These are phyloP conservation scores for Tremella fuciformis DNA, from an alignment of 768 basidiomycete species.

Conservation along the genomic window DNA sequence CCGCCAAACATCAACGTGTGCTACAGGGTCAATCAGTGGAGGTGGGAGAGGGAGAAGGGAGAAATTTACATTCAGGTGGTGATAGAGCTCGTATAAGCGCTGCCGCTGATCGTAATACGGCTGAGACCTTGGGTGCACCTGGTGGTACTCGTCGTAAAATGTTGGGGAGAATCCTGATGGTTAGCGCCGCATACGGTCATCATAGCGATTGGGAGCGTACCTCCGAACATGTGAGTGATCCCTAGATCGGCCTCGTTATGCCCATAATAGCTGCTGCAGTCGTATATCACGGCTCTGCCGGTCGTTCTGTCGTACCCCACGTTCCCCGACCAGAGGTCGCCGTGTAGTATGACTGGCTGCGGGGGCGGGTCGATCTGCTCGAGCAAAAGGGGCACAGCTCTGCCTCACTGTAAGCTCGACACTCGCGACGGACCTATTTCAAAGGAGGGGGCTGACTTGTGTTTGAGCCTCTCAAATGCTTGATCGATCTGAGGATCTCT, in stretches of 20 bases:
- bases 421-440: too few species aligned
- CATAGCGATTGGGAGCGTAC: conserved; percentile 20
- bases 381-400: conserved; percentile 39
- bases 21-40: conserved; percentile 11
- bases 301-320: conserved; percentile 35
- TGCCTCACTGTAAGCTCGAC: conserved; percentile 7
- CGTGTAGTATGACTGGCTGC: conserved; percentile 48
- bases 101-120: conserved; percentile 39
- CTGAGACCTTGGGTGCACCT: conserved; percentile 34
- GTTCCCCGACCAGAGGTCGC: conserved; percentile 52
- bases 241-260: conserved; percentile 48
- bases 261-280: conserved; percentile 45
- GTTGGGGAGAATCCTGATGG: conserved; percentile 39
- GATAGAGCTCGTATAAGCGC: conserved; percentile 47
- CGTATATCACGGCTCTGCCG: conserved; percentile 39
- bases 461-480: conserved; percentile 33
- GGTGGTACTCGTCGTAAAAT: conserved; percentile 49
- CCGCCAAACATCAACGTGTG: conserved; percentile 49
- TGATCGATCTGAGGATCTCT: conserved; percentile 27
- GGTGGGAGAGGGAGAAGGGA: not conserved
- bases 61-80: conserved; percentile 49
- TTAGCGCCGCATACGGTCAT: not conserved
- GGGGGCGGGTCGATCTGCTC: conserved; percentile 26
- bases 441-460: conserved; percentile 23
- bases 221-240: conserved; percentile 52